Evolutionary conservation across 2,329 filamentous ascomycete genomes (phyloP).

Genomic region (Phialophora verrucosa): DNA sequence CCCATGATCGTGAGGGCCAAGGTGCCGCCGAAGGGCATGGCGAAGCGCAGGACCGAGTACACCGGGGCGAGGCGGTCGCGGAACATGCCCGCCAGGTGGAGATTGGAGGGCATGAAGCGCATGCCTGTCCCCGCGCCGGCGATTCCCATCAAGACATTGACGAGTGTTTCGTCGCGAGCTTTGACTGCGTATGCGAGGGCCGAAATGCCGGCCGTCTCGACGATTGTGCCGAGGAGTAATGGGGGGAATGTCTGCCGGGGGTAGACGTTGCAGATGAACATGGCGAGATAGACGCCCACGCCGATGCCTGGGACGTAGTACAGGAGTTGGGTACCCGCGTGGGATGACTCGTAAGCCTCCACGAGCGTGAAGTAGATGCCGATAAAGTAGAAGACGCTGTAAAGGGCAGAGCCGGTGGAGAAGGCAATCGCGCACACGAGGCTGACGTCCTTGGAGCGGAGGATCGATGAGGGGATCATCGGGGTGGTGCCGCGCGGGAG

Average conservation of each 20-base stretch:
- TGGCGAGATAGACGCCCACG: slow-evolving; percentile 63
- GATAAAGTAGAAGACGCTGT: slow-evolving; percentile 70
- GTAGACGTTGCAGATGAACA: slow-evolving; percentile 65
- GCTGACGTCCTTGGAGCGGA: slow-evolving; percentile 63
- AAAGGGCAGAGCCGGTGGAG: slow-evolving; percentile 60
- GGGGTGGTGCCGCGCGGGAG: slow-evolving; percentile 60
- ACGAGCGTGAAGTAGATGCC: slow-evolving; percentile 71
- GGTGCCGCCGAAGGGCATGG: slow-evolving; percentile 68
- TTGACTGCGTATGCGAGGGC: slow-evolving; percentile 64
- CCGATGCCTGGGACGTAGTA: slow-evolving; percentile 70
- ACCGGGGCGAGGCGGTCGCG: slow-evolving; percentile 63
- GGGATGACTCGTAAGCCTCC: slow-evolving; percentile 56
- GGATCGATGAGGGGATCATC: slow-evolving; percentile 68
- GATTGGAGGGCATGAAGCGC: slow-evolving; percentile 67
- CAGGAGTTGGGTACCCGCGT: slow-evolving; percentile 64
- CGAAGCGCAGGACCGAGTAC: slow-evolving; percentile 65
- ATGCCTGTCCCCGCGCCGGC: slow-evolving; percentile 67
- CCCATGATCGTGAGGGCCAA: slow-evolving; percentile 71
- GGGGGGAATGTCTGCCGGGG: slow-evolving; percentile 67
- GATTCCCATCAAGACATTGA: slow-evolving; percentile 71
- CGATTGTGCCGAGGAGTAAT: slow-evolving; percentile 61
- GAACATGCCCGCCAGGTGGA: slow-evolving; percentile 69
- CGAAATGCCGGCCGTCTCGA: slow-evolving; percentile 64
- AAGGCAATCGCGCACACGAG: slow-evolving; percentile 69
- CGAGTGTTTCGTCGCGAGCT: slow-evolving; percentile 53